Evolutionary conservation across 2,329 filamentous ascomycete species (phyloP).

Genomic region (Diaporthe sp.): DNA sequence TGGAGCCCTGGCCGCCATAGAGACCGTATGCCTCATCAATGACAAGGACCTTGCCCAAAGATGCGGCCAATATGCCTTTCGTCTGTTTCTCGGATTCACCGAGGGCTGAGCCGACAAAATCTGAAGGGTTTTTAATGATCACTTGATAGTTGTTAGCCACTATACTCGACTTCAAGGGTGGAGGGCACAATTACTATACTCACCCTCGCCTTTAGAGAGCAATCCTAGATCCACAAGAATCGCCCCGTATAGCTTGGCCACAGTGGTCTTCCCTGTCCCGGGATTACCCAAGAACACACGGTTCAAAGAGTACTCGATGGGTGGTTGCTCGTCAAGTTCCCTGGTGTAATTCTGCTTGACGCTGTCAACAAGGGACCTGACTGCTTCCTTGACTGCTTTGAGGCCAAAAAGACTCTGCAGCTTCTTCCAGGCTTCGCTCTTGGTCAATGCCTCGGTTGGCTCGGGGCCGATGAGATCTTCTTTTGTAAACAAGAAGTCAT

Average conservation of each 20-base stretch:
- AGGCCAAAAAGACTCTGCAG: slow-evolving; percentile 72
- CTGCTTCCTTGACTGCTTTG: slow-evolving; percentile 70
- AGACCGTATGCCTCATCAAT: slow-evolving; percentile 86
- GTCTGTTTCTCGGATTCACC: slow-evolving; percentile 79
- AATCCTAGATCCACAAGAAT: slow-evolving; percentile 77
- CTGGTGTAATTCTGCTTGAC: slow-evolving; percentile 74
- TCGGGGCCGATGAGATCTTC: slow-evolving; percentile 81
- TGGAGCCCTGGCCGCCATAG: slow-evolving; percentile 52
- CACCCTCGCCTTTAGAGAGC: slow-evolving; percentile 76
- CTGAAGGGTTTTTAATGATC: slow-evolving; percentile 77
- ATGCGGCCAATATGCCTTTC: slow-evolving; percentile 76
- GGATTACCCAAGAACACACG: slow-evolving; percentile 78
- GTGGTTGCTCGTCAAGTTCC: slow-evolving; percentile 72
- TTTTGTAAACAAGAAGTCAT: slow-evolving; percentile 72
- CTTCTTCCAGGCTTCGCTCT: slow-evolving; percentile 67
- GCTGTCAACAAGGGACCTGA: slow-evolving; percentile 70
- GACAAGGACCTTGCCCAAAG: slow-evolving; percentile 79
- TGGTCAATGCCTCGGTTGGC: slow-evolving; percentile 64
- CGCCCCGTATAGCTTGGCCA: slow-evolving; percentile 78
- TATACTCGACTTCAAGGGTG: not conserved
- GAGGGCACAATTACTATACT: slow-evolving; percentile 35
- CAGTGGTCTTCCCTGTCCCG: slow-evolving; percentile 82
- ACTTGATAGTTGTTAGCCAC: slow-evolving; percentile 54
- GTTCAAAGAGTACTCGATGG: slow-evolving; percentile 74
- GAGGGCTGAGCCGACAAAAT: slow-evolving; percentile 75